Percentiles rank a stretch among this genome's conserved stretches.
phyloP scores from a whole-genome alignment of 2,329 filamentous ascomycete species.

The Phyllosticta citribraziliensis region DNA sequence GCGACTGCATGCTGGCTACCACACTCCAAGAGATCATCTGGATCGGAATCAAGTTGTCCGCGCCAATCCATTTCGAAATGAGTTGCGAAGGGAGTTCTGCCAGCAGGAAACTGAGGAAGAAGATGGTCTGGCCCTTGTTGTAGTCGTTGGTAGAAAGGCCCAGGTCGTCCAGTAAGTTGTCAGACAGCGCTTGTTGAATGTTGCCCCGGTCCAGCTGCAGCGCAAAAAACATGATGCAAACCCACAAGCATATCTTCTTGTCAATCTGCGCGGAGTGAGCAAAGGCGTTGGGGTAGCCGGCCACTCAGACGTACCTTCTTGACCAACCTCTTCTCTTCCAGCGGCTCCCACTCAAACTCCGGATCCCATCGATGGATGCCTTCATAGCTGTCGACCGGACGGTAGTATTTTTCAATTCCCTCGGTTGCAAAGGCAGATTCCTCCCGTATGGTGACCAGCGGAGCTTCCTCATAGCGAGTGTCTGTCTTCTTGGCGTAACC shows the following conservation, averaged over 20 bases:
- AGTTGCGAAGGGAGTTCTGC: slow-evolving; percentile 39
- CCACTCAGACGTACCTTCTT: slow-evolving; percentile 36
- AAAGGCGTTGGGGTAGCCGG: background rate
- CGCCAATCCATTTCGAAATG: slow-evolving; percentile 37
- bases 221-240: slow-evolving; percentile 46
- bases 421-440: slow-evolving; percentile 20
- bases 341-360: slow-evolving; percentile 43
- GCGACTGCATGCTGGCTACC: slow-evolving; percentile 56
- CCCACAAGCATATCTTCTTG: slow-evolving; percentile 40
- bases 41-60: slow-evolving; percentile 36
- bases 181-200: slow-evolving; percentile 28
- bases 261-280: slow-evolving; percentile 34
- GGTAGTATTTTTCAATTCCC: slow-evolving; percentile 34
- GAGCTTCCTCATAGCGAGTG: background rate
- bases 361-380: slow-evolving; percentile 51
- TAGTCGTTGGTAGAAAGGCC: slow-evolving; percentile 28
- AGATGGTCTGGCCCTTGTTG: slow-evolving; percentile 42
- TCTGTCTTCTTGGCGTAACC: slow-evolving; percentile 9
- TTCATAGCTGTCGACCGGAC: slow-evolving; percentile 48
- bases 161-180: slow-evolving; percentile 26
- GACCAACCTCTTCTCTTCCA: slow-evolving; percentile 47
- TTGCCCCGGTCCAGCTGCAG: slow-evolving; percentile 43
- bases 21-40: slow-evolving; percentile 39
- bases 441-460: background rate
- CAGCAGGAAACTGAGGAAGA: slow-evolving; percentile 71